Percentiles rank a stretch among this genome's conserved stretches.
Evolutionary conservation across 129 eudicot species (phyloP).

Genomic region (Calendula officinalis): DNA sequence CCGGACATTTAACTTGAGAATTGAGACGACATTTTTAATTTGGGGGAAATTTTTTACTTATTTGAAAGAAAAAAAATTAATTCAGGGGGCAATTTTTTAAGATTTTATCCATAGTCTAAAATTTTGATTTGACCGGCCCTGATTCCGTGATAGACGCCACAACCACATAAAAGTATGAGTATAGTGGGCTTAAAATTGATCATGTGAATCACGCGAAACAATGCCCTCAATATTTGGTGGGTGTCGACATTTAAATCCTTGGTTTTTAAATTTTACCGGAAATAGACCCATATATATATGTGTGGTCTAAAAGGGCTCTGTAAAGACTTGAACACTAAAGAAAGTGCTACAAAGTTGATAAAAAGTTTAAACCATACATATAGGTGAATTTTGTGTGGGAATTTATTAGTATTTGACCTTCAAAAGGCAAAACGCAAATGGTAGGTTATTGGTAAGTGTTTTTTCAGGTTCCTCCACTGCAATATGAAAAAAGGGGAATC

Average conservation of each 20-base stretch:
- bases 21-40: too few relatives aligned
- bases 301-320: background rate
- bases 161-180: too few relatives aligned
- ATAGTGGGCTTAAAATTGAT: too few relatives aligned
- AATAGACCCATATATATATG: background rate
- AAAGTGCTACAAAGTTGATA: constrained; percentile 6
- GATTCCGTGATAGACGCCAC: too few relatives aligned
- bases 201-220: too few relatives aligned
- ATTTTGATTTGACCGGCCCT: too few relatives aligned
- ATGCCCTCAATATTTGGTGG: too few relatives aligned
- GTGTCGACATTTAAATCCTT: background rate
- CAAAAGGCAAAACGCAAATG: constrained; percentile 16
- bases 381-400: constrained; percentile 10
- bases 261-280: background rate
- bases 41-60: too few relatives aligned
- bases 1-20: too few relatives aligned
- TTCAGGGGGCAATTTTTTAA: too few relatives aligned
- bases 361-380: background rate
- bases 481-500: constrained; percentile 6
- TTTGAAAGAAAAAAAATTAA: too few relatives aligned
- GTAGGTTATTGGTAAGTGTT: constrained; percentile 22
- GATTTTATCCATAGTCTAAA: too few relatives aligned
- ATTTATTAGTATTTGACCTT: constrained; percentile 32
- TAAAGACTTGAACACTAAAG: background rate
- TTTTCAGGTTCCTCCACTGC: constrained; percentile 30